A percentile compares a stretch with the other conserved stretches of the same genome.
Conservation (phyloP, 129 eudicot genomes). For the Heracleum sosnowskyi region DNA sequence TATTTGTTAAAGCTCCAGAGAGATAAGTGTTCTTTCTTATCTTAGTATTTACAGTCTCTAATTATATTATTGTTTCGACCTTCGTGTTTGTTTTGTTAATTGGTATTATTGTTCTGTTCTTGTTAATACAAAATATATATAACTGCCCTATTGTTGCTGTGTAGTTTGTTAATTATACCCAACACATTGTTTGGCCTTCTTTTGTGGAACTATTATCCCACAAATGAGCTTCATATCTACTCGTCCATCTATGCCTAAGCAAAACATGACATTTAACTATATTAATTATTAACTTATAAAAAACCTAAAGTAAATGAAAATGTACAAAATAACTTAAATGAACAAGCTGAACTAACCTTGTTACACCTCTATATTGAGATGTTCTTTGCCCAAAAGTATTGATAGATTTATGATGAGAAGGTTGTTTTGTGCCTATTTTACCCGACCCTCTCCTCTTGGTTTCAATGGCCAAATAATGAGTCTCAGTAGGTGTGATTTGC, state of each 20-base stretch:
- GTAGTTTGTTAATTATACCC: no score
- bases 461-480: constrained; percentile 4
- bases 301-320: neutral
- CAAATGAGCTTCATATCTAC: constrained; percentile 90
- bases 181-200: constrained; percentile 86
- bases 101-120: no score
- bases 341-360: constrained; percentile 22
- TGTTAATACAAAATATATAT: no score
- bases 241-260: constrained; percentile 88
- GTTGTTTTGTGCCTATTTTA: constrained; percentile 26
- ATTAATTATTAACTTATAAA: constrained; percentile 7
- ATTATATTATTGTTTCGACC: no score
- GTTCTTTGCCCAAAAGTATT: constrained; percentile 57
- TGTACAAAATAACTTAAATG: neutral
- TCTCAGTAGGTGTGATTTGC: constrained; percentile 17
- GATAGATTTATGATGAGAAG: constrained; percentile 42
- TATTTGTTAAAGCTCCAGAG: no score
- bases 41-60: no score
- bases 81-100: no score
- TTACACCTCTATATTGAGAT: constrained; percentile 60
- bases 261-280: neutral
- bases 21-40: no score
- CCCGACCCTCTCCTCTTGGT: constrained; percentile 34
- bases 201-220: constrained; percentile 95
- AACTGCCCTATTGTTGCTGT: no score